Base-by-base conservation (phyloP, 164 flowering plant species). In the Magnolia kwangsiensis region DNA sequence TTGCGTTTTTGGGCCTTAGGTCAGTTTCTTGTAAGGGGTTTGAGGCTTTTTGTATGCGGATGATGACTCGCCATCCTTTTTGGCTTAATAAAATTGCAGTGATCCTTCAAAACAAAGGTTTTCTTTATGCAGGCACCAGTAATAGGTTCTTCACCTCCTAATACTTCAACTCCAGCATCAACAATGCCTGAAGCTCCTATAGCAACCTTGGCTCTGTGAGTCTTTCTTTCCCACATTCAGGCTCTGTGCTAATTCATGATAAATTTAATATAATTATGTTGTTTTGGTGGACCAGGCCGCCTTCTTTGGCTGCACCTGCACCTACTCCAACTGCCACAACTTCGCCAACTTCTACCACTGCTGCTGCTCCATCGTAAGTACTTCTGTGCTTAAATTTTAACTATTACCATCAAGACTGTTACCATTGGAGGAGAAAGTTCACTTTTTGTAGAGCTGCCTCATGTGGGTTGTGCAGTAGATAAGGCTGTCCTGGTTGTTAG, bases 201-300 rank as follows among this genome's bases (percentile, higher is more conserved):
- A 49, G 50, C 86, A 78, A 67, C 88, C 23, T n/a, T 79, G 50
- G 75, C 80, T 67, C 86, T 74, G 93, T 91, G 83, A 86, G 92
- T 86, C 71, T 21, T 21, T 2, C n/a, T 63, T 73, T 50, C 58
- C 19, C 65, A 2, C 63, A 0, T 8, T 55, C 16, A 11, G 3
- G 18, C 18, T 55, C 18, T 2, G 16, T 55, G 61, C 61, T 8
- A 55, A 8, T 11, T 8, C 3, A 21, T 67, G 49, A 23, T 8
- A 21, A 67, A 23, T 14, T 45, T 23, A 27, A 21, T 69, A 13
- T 69, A 7, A 18, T 69, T 69, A 18, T 68, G 27, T 18, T 69
- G 16, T 70, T 70, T 9, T 50, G 29, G 29, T 50, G 45, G 24
- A 70, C 27, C 81, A 89, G 93, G 78, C 76, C 87, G 73, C 76